Evolutionary conservation across 2,329 filamentous ascomycete genomes (phyloP), one percentile per base, ranked within the genome.

Genomic region (Cordyceps sp.): DNA sequence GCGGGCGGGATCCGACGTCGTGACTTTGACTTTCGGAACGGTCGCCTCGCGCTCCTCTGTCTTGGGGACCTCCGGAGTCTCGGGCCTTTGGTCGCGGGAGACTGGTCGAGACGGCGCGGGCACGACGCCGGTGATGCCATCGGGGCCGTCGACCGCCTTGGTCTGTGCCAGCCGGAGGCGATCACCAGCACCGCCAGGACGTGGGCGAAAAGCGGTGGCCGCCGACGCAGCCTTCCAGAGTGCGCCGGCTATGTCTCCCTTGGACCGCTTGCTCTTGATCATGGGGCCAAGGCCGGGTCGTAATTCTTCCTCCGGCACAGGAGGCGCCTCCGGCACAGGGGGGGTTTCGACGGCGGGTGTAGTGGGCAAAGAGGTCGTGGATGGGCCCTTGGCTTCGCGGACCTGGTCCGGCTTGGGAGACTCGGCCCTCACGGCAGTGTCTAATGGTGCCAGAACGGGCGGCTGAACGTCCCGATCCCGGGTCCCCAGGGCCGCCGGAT

Each of bases 121-220:
- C 16, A 94, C 79, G 24, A 94, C 86, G 25, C 78, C 72, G 10
- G 78, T 93, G 40, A 94, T 93, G 3, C 86, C 88, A 57, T 94
- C 86, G 6, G 84, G 80, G 5, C 79, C 84, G 17, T 78, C 70
- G 4, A 56, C 57, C n/a, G 55, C 52, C 35, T 68, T 72, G 39
- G 59, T 62, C 34, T 73, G 66, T 23, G 66, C 62, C 32, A 76
- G 70, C 34, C 78, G 64, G 33, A 93, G 59, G 32, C 80, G 77
- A 38, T 92, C 84, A 32, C 75, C 85, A 16, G 84, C 86, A 40
- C 86, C 88, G 35, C 88, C 88, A 22, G 78, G 76, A 36, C 88
- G 73, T 15, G 88, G 88, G 47, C 88, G 92, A 58, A 96, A 96
- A 8, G 57, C 57, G 10, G 46, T 48, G 1, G 67, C 66, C 24